Conservation (phyloP, 2,329 filamentous ascomycete genomes). For the Aspergillus eucalypticola region DNA sequence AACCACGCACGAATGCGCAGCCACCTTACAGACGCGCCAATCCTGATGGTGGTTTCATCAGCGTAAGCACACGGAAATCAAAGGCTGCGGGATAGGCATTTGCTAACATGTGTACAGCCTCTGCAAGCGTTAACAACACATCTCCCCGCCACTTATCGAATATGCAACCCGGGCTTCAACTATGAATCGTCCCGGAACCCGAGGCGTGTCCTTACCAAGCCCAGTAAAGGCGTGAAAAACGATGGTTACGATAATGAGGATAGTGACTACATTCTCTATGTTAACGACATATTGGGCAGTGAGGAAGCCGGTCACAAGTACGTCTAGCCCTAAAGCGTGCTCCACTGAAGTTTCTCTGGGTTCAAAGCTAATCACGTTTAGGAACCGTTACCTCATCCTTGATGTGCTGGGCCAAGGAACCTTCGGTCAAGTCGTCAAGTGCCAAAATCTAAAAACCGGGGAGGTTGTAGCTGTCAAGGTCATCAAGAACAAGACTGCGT, state of each 20-base stretch:
- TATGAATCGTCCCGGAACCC: slow-evolving; percentile 98
- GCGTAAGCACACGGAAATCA: slow-evolving; percentile 59
- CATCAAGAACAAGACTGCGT: slow-evolving; percentile 97
- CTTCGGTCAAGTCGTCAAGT: slow-evolving; percentile 98
- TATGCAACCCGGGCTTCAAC: slow-evolving; percentile 97
- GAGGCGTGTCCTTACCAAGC: slow-evolving; percentile 91
- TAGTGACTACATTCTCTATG: slow-evolving; percentile 98
- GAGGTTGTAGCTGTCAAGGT: slow-evolving; percentile 99
- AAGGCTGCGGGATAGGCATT: neutral
- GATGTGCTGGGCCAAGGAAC: slow-evolving; percentile 97
- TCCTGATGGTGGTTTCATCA: slow-evolving; percentile 96
- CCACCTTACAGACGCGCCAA: slow-evolving; percentile 90
- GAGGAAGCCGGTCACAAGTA: slow-evolving; percentile 98
- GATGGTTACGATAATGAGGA: slow-evolving; percentile 99
- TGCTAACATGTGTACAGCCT: slow-evolving; percentile 58
- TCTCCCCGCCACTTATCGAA: slow-evolving; percentile 91
- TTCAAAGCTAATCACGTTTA: slow-evolving; percentile 33
- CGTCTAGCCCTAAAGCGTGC: slow-evolving; percentile 31
- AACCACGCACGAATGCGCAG: slow-evolving; percentile 80
- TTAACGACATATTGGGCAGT: slow-evolving; percentile 96
- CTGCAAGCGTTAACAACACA: slow-evolving; percentile 93
- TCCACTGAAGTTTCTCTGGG: neutral
- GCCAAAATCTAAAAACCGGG: slow-evolving; percentile 96
- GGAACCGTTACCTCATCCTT: slow-evolving; percentile 93
- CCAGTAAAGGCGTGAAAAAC: slow-evolving; percentile 97